Base-by-base conservation (phyloP, 768 basidiomycete genomes). In the Termitomyces sp. region DNA sequence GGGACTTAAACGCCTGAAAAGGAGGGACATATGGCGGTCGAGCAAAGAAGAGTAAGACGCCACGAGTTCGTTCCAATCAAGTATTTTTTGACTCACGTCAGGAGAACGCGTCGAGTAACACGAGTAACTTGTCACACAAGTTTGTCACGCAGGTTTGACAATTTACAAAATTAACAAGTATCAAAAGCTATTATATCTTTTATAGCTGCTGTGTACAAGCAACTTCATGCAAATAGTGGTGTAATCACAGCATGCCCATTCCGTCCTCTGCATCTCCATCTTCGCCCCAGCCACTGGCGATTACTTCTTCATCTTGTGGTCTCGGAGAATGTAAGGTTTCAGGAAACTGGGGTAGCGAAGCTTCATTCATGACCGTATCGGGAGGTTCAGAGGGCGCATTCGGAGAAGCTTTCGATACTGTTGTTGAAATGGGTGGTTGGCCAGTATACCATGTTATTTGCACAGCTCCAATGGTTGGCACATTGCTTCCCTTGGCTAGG, bases 231-330 rank as follows among this genome's bases (percentile, higher is more conserved):
- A 15, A 16, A 32, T 22, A 35, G 16, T 48, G 23, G 22, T 25
- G 22, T 27, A 7, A n/a, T 71, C 63, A 78, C 42, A 83, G 63
- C 80, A 89, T 84, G 38, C 88, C 86, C 85, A 90, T 89, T 42
- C 82, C 84, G 63, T 89, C 85, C 60, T 82, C 87, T 51, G 81
- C 86, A 48, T 85, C 83, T 39, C 76, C 82, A 23, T 79, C 80
- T 50, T 76, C 84, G n/a, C 87, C 88, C 88, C 88, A 89, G 22
- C 88, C 86, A 60, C 79, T 85, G 4, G 82, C 82, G 5, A 82
- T 75, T 6, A 79, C 64, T 64, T 85, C 87, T 63, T 88, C 87
- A 56, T 87, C 87, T 33, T 77, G 66, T 27, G 64, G 55, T 33
- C 64, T 74, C 41, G 68, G 71, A 15, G 74, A 73, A 23, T 66